These are phyloP conservation scores for Stephania japonica DNA, from an alignment of 164 flowering plant genomes.

Conservation along the genomic window DNA sequence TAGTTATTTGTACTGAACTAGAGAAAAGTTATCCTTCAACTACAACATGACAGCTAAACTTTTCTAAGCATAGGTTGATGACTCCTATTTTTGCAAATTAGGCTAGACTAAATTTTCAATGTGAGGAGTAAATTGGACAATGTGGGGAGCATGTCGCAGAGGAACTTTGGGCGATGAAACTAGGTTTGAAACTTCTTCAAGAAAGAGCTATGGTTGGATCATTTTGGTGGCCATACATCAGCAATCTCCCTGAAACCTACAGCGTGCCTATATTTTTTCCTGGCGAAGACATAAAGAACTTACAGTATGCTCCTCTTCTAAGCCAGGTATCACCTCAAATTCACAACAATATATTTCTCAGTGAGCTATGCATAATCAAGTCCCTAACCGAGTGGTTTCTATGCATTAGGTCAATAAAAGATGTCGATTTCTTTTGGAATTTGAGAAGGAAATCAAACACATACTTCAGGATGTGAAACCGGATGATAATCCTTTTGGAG, in stretches of 20 bases:
- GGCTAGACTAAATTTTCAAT: conserved; percentile 55
- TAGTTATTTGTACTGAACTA: neutral
- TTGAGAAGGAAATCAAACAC: conserved; percentile 53
- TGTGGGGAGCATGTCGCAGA: conserved; percentile 84
- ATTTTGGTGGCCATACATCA: conserved; percentile 98
- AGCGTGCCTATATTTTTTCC: conserved; percentile 84
- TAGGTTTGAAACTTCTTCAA: conserved; percentile 85
- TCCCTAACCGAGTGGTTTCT: neutral
- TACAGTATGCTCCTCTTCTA: conserved; percentile 94
- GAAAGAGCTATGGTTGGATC: conserved; percentile 82
- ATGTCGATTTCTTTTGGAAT: conserved; percentile 88
- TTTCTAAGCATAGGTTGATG: conserved; percentile 26
- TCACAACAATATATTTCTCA: neutral
- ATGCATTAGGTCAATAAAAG: conserved; percentile 75
- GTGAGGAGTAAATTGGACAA: conserved; percentile 57
- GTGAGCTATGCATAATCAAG: neutral
- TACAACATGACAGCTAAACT: neutral
- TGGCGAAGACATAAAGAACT: conserved; percentile 81
- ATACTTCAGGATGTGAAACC: conserved; percentile 38
- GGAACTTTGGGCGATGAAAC: conserved; percentile 94
- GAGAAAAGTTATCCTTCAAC: neutral
- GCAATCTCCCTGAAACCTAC: conserved; percentile 91
- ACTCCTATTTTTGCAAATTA: conserved; percentile 37
- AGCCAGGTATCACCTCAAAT: conserved; percentile 53
- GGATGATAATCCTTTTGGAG: conserved; percentile 69